Conservation (phyloP, 139 green algal genomes). For the Zygnema cylindricum region DNA sequence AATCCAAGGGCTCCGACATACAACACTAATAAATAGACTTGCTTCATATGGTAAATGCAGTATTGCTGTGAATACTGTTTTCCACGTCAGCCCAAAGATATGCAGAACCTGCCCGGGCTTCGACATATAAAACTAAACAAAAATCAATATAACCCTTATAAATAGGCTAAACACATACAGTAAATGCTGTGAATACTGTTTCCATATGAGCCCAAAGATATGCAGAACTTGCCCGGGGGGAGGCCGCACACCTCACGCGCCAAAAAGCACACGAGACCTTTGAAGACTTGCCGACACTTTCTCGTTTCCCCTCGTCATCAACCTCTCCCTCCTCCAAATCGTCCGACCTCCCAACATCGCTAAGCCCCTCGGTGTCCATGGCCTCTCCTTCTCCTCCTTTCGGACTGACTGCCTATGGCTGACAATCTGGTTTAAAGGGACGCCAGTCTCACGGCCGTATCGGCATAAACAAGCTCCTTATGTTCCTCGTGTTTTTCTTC, state of each 20-base stretch:
- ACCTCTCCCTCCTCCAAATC: constrained; percentile 53
- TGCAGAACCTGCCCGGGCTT: too few species aligned
- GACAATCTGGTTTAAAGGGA: constrained; percentile 9
- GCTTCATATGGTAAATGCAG: too few species aligned
- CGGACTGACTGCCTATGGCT: constrained; percentile 49
- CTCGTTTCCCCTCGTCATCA: constrained; percentile 44
- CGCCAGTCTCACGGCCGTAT: constrained; percentile 53
- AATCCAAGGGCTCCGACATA: too few species aligned
- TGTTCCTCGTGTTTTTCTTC: constrained; percentile 20
- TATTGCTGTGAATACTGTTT: too few species aligned
- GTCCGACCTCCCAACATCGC: too few species aligned
- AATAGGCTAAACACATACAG: too few species aligned
- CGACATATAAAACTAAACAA: too few species aligned
- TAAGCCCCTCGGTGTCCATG: constrained; percentile 41
- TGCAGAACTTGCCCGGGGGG: constrained; percentile 49
- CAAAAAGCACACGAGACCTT: constrained; percentile 92
- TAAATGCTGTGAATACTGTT: too few species aligned
- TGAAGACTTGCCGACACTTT: constrained; percentile 83
- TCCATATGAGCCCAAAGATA: too few species aligned
- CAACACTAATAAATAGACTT: too few species aligned
- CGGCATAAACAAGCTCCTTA: constrained; percentile 1
- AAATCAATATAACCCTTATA: too few species aligned
- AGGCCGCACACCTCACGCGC: constrained; percentile 62
- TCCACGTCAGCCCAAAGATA: too few species aligned
- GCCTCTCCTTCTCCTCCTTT: constrained; percentile 13